Base-by-base conservation (phyloP, 2,329 filamentous ascomycete species). In the Lasiodiplodia gonubiensis region DNA sequence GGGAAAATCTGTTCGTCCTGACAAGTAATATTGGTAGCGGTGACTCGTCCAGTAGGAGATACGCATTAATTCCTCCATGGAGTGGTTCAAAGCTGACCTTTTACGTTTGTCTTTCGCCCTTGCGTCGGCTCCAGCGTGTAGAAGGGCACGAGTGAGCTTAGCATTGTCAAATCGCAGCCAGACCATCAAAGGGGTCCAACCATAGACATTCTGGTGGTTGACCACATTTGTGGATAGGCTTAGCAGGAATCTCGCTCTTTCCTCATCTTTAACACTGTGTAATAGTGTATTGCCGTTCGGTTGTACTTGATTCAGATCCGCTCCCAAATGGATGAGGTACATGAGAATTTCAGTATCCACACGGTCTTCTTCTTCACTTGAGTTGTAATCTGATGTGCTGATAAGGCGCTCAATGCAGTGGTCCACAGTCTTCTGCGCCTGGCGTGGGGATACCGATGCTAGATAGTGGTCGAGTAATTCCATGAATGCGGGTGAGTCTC, bases 51-150 rank as follows among this genome's bases (percentile, higher is more conserved):
- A 18, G 16, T 7, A 46, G 6, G 39, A 46, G 5, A 4, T 18
- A 4, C 1, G 1, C n/a, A n/a, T 46, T 0, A 46, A 12, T 11
- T 2, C 1, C 30, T 46, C 39, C 6, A 46, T 0, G 0, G 3
- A 5, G n/a, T 46, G 39, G 14, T 46, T 10, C 7, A 46, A n/a
- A 46, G 39, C 39, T 11, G 14, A 46, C 14, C 2, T 46, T 1
- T 11, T 12, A 16, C 14, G 39, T 12, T 46, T n/a, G 39, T 46
- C 39, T 2, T 46, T 46, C 5, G 16, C 5, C 39, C 2, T 46
- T 5, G 39, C 39, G n/a, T 46, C 39, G 5, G 39, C 39, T n/a
- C 39, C 39, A 2, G 39, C 39, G 8, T 5, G 5, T 2, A 46
- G 39, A 18, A n/a, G 4, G 4, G 14, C n/a, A 1, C 1, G 2